Base-by-base conservation (phyloP, 1,284 basidiomycete genomes). In the Prillingera fragicola region DNA sequence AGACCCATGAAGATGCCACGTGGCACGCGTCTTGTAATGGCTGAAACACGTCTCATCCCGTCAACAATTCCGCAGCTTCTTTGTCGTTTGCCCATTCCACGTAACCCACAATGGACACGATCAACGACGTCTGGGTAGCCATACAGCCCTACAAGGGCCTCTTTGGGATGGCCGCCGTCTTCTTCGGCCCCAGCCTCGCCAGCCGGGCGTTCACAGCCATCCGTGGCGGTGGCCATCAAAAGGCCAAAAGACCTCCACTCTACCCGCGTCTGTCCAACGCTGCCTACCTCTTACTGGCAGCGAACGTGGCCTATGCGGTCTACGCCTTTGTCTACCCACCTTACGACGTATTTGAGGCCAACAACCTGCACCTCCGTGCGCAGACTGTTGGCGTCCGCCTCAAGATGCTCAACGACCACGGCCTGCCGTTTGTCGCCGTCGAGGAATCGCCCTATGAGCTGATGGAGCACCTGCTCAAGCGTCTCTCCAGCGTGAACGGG, bases 261-360 rank as follows among this genome's bases (percentile, higher is more conserved):
- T 23, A 23, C 26, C 31, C 41, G 27, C 25, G 45, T 8, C 12
- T 47, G 4, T 36, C 46, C 7, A 33, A 13, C 9, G 9, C 36
- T 12, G 26, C 50, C 22, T 50, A 50, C 38, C 14, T 56, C 12
- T 25, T 58, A 18, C 24, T 60, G 1, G 32, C 33, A 23, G 17
- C 53, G 6, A 47, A 59, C 32, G 50, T 50, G 3, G 13, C 52
- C 4, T 57, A 51, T 33, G 24, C 39, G 7, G 8, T 56, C 22
- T 47, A 24, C 12, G 33, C 38, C 2, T 50, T 61, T 24, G 6
- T 52, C 25, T 21, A 33, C 5, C 65, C 60, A 10, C 59, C 62
- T 0, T 65, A 52, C 51, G 53, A 67, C 43, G 28, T 64, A 17
- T 67, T 67, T 48, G 26, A 33, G 8, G 35, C 43, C 4, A 33